Base-by-base conservation (phyloP, 2,329 filamentous ascomycete species). In the Botrytis squamosa region DNA sequence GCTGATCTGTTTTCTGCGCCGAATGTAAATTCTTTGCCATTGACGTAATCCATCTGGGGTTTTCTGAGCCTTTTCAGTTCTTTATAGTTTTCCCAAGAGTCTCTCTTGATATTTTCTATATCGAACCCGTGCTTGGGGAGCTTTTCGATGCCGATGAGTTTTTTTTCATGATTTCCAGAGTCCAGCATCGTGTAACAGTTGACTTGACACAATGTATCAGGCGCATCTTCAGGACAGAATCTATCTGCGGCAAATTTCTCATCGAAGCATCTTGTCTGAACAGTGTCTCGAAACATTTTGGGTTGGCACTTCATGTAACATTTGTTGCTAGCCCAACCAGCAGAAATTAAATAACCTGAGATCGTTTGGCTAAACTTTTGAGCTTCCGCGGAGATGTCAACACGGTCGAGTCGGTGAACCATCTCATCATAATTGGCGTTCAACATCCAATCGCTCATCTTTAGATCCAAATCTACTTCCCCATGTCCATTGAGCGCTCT, bases 291-390 rank as follows among this genome's bases (percentile, higher is more conserved):
- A 7, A 49, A 42, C 16, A 72, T 3, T 1, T 60, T 10, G 6
- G n/a, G 42, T 7, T 68, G 49, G 40, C 70, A 72, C n/a, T 72
- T 72, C 63, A 72, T 68, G 52, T 72, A 72, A 38, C 63, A 72
- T 46, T 72, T 72, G 33, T 72, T 72, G 10, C 49, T 40, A 6
- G 70, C 63, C 70, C 52, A 72, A 29, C 29, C 22, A 49, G 49
- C 62, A 40, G 29, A 22, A 22, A 72, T 72, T 2, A 72, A 38
- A n/a, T 72, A 68, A 0, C 63, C 70, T 42, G 52, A 14, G 10
- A 68, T n/a, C 18, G 29, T 29, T 1, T 42, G 33, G 1, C 49
- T 52, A 10, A 55, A 68, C 3, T 18, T 10, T 2, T 57, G 16
- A 55, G 49, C 66, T 22, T 42, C 25, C 18, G 33, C 40, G 22